Base-by-base conservation (phyloP, 805 yeast genomes). In the Saturnispora gosingensis region DNA sequence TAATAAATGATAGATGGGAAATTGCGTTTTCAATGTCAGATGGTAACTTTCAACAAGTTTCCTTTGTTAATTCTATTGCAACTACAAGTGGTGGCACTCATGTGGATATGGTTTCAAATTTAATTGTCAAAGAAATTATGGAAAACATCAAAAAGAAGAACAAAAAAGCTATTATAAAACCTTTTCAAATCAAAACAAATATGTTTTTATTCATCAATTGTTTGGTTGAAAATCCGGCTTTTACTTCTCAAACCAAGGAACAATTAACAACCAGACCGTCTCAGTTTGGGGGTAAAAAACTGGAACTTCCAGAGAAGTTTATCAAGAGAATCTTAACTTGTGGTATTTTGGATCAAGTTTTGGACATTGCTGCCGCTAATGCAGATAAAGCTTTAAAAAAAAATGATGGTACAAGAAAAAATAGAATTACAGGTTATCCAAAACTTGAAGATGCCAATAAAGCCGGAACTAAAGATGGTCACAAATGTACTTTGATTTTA, bases 41-140 rank as follows among this genome's bases (percentile, higher is more conserved):
- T 61, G 91, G 90, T 4, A 70, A 78, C 2, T 93, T 93, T 68
- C 87, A 88, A 60, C 99, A 93, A 67, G 93, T 93, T 43, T 90
- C 97, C 35, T 93, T 93, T 70, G 99, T 93, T 15, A 93, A 93
- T 66, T 89, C 97, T 6, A 93, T 93, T 65, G 99, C 99, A 0
- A 93, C 99, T 0, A 91, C 98, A 0, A 72, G 91, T 1, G 99
- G 99, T 54, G 99, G 99, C 59, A 86, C 99, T 0, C 99, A 93
- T 66, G 95, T 89, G 35, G 89, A 84, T 58, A 81, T 83, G 64
- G 76, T 90, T 30, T 74, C 95, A 4, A 97, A 91, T 66, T 88
- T 90, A 70, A 77, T 93, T 51, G 83, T 88, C 25, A 79, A 75
- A 55, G 89, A 87, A 65, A 78, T 90, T 51, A 70, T 81, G 51